A percentile compares a stretch with the other conserved stretches of the same genome.
Evolutionary conservation across 2,329 filamentous ascomycete genomes (phyloP).

Genomic region (Bretziella fagacearum): DNA sequence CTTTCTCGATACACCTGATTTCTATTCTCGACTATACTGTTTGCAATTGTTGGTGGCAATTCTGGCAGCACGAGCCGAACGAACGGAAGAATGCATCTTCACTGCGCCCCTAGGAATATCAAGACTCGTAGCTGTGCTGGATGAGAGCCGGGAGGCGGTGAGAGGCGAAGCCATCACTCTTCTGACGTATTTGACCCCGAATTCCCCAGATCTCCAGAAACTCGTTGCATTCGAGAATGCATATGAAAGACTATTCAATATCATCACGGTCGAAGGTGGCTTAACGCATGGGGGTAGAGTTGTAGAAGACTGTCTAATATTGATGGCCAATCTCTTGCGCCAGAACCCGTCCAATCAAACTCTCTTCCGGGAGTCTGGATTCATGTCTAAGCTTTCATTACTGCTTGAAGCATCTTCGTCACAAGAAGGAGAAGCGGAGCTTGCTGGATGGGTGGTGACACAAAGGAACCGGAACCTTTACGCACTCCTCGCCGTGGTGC

Average conservation of each 20-base stretch:
- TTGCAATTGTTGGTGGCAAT: slow-evolving; percentile 81
- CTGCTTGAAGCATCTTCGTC: slow-evolving; percentile 45
- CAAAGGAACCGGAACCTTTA: slow-evolving; percentile 83
- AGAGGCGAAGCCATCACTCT: slow-evolving; percentile 78
- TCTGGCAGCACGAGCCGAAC: slow-evolving; percentile 65
- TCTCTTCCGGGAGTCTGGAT: slow-evolving; percentile 80
- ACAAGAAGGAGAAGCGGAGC: slow-evolving; percentile 32
- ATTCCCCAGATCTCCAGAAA: slow-evolving; percentile 79
- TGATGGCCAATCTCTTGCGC: slow-evolving; percentile 75
- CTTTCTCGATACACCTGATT: slow-evolving; percentile 72
- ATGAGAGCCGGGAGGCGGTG: slow-evolving; percentile 72
- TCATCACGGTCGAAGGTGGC: slow-evolving; percentile 69
- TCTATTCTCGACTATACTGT: slow-evolving; percentile 81
- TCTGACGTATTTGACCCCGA: slow-evolving; percentile 72
- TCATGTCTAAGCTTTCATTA: slow-evolving; percentile 52
- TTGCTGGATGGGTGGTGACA: slow-evolving; percentile 57
- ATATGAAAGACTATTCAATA: slow-evolving; percentile 69
- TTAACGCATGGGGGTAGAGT: slow-evolving; percentile 67
- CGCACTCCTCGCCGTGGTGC: slow-evolving; percentile 70
- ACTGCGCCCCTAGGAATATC: slow-evolving; percentile 78
- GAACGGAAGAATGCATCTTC: slow-evolving; percentile 88
- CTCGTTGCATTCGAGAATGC: slow-evolving; percentile 90
- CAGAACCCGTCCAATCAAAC: slow-evolving; percentile 86
- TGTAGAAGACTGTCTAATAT: slow-evolving; percentile 82
- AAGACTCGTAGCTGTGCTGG: slow-evolving; percentile 64